Percentiles rank a stretch among this genome's conserved stretches.
These are phyloP conservation scores for Wallacemonas sp. DNA, from an alignment of 208 protist genomes.

Conservation along the genomic window DNA sequence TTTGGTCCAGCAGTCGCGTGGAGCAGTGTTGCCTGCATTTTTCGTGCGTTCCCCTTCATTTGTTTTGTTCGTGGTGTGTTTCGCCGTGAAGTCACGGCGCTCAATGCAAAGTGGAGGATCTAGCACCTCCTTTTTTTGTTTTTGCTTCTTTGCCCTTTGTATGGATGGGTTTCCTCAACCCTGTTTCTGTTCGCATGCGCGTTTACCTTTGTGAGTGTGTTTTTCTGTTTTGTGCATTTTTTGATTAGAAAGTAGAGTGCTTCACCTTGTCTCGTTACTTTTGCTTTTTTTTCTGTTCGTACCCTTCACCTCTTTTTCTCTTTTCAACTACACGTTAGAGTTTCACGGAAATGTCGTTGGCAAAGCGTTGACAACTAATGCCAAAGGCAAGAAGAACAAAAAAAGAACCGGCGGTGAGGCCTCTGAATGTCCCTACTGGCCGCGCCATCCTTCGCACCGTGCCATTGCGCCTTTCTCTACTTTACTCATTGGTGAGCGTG, in stretches of 20 bases:
- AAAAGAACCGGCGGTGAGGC: too few species aligned
- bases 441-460: too few species aligned
- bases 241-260: conserved; percentile 1
- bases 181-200: conserved; percentile 11
- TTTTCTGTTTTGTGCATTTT: not conserved
- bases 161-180: not conserved
- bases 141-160: not conserved
- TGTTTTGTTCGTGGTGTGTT: conserved; percentile 1
- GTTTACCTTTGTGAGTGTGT: not conserved
- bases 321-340: not conserved
- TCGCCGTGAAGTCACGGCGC: not conserved
- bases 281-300: conserved; percentile 11
- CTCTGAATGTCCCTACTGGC: too few species aligned
- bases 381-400: conserved; percentile 1
- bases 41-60: not conserved
- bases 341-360: too few species aligned
- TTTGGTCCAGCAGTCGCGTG: too few species aligned
- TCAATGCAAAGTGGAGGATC: not conserved
- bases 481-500: too few species aligned
- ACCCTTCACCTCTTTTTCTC: not conserved
- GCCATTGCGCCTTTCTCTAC: too few species aligned
- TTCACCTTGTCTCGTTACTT: not conserved
- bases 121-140: not conserved
- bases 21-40: not conserved
- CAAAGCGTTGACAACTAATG: too few species aligned